Percentiles rank a stretch among this genome's conserved stretches.
These are phyloP conservation scores for Saussurea involucrata DNA, from an alignment of 129 eudicot genomes.

Conservation along the genomic window DNA sequence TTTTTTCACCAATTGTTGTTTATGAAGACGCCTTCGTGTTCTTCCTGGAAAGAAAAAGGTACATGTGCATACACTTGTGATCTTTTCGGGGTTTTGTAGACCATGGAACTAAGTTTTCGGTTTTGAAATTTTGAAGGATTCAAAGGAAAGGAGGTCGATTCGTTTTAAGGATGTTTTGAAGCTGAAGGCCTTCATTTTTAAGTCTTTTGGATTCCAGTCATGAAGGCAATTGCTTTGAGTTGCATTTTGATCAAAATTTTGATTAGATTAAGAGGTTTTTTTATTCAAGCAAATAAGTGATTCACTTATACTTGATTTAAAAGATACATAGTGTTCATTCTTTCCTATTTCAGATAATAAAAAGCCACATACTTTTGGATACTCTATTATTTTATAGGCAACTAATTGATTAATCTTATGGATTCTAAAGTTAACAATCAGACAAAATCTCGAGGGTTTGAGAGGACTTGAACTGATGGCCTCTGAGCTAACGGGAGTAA, in stretches of 20 bases:
- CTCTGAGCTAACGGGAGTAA: too few relatives aligned
- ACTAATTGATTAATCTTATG: too few relatives aligned
- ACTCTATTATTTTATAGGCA: background rate
- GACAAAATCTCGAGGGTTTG: background rate
- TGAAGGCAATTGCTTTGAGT: conserved; percentile 3
- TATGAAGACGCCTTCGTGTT: background rate
- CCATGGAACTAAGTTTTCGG: background rate
- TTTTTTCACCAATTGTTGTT: background rate
- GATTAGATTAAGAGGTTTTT: background rate
- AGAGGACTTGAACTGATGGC: too few relatives aligned
- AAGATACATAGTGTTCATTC: conserved; percentile 2
- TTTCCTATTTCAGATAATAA: background rate
- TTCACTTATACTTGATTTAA: background rate
- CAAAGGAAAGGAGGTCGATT: background rate
- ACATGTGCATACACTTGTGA: background rate
- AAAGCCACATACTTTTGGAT: background rate
- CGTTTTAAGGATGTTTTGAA: conserved; percentile 2
- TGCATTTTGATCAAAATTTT: background rate
- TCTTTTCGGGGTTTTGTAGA: background rate
- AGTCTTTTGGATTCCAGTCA: background rate
- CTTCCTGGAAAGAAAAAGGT: conserved; percentile 19
- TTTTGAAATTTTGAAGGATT: conserved; percentile 5
- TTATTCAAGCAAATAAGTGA: background rate
- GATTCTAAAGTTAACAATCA: background rate
- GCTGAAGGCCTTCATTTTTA: background rate